Evolutionary conservation across 2,329 filamentous ascomycete genomes (phyloP).

Genomic region (Trichophyton schoenleinii): DNA sequence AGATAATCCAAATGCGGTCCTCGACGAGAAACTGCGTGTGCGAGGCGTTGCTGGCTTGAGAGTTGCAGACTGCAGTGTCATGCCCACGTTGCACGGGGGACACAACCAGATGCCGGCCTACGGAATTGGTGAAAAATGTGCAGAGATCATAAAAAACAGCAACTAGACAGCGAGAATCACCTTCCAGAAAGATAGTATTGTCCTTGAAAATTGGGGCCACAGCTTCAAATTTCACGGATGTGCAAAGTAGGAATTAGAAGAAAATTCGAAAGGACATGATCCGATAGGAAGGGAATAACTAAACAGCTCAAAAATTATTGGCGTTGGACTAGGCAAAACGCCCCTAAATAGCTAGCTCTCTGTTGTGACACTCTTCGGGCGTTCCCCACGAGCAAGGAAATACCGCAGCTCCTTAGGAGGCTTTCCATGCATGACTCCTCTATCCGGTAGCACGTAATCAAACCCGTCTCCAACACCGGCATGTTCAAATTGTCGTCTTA

Average conservation of each 20-base stretch:
- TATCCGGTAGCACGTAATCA: constrained; percentile 29
- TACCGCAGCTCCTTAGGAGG: background rate
- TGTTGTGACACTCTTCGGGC: background rate
- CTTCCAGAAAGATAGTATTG: background rate
- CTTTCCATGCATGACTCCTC: background rate
- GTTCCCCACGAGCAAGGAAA: background rate
- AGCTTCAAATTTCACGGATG: background rate
- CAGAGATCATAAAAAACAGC: constrained; percentile 36
- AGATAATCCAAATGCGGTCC: constrained; percentile 21
- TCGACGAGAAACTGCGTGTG: constrained; percentile 32
- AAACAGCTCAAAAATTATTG: too few relatives aligned
- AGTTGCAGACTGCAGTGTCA: constrained; percentile 48
- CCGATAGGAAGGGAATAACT: background rate
- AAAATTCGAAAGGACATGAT: background rate
- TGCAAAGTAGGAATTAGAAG: background rate
- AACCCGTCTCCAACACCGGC: constrained; percentile 51
- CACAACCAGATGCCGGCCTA: constrained; percentile 39
- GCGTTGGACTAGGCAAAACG: background rate
- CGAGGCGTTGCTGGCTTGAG: constrained; percentile 40
- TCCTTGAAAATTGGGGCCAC: background rate
- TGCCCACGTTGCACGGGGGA: constrained; percentile 41
- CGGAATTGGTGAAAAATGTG: constrained; percentile 47
- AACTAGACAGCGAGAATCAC: background rate
- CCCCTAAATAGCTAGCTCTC: background rate
- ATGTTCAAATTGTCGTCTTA: constrained; percentile 49